Base-by-base conservation (phyloP, 1,284 basidiomycete genomes). In the Phlebopus sp. region DNA sequence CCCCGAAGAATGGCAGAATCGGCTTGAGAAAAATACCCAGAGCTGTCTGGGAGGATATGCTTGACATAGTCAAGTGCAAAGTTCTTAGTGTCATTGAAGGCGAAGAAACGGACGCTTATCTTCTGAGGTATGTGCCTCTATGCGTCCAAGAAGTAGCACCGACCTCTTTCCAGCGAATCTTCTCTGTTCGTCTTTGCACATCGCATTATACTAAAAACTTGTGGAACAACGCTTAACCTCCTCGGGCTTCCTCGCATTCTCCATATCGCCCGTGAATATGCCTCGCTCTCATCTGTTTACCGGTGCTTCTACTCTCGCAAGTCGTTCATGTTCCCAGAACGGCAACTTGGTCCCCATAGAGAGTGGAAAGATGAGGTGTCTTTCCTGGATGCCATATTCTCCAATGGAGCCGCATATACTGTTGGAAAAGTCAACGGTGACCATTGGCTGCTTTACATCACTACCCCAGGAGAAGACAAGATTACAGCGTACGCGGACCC, bases 321-420 rank as follows among this genome's bases (percentile, higher is more conserved):
- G 73, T 89, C 90, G 9, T 99, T 99, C 81, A 98, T 99, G 90
- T 99, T 99, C 70, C 97, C 97, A 14, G 97, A 99, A 68, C 84
- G 90, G 38, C 97, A 99, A 66, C 76, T 78, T 36, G 95, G 94
- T 2, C 96, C 96, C 23, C 97, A 99, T 72, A 79, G 84, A 53
- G 92, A 95, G 66, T 99, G 97, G 97, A 82, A 84, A 57, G 81
- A 91, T 52, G 97, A 99, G 72, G 90, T 98, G 54, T 80, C 84
- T 49, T 97, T 87, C 63, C 79, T 99, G 44, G 96, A 99, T 67
- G 81, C 81, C 53, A 85, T 94, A 56, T 98, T 99, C 68, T 70
- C 75, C 44, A 79, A 84, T 56, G 95, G 95, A 42, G 83, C 92
- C 4, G 97, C 95, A 2, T 99, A 99, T 74, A 97, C 92, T 11